phyloP scores from a whole-genome alignment of 2,329 filamentous ascomycete species.

The Verticillium zaregamsianum region DNA sequence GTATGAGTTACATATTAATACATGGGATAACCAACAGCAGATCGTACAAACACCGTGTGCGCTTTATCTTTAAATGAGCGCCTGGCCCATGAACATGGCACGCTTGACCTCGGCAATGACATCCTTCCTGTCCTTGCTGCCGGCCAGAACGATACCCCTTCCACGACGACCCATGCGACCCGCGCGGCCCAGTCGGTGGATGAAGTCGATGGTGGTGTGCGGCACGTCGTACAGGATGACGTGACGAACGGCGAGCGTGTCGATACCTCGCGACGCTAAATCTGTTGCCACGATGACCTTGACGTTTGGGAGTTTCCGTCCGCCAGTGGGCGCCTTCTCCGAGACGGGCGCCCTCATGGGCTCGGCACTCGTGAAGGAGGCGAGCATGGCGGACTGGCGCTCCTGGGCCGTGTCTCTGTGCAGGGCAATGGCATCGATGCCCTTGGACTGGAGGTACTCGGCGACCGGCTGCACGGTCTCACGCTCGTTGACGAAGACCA shows the following conservation, averaged over 20 bases:
- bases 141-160: slow-evolving; percentile 83
- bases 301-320: slow-evolving; percentile 64
- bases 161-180: slow-evolving; percentile 91
- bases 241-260: slow-evolving; percentile 85
- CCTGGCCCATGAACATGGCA: slow-evolving; percentile 79
- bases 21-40: not conserved
- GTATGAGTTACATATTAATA: not conserved
- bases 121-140: slow-evolving; percentile 83
- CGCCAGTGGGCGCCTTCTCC: slow-evolving; percentile 20
- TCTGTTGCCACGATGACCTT: slow-evolving; percentile 95
- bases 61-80: slow-evolving; percentile 54
- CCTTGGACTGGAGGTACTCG: slow-evolving; percentile 74
- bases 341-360: slow-evolving; percentile 28
- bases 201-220: slow-evolving; percentile 96
- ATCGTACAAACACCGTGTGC: slow-evolving; percentile 1
- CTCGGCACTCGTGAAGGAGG: slow-evolving; percentile 61
- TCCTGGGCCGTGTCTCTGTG: slow-evolving; percentile 79
- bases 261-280: slow-evolving; percentile 86
- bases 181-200: slow-evolving; percentile 87
- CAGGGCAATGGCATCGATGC: slow-evolving; percentile 81
- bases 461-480: slow-evolving; percentile 82
- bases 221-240: slow-evolving; percentile 97
- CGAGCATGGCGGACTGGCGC: slow-evolving; percentile 72
- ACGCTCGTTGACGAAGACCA: slow-evolving; percentile 96
- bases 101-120: slow-evolving; percentile 88